Evolutionary conservation across 768 basidiomycete genomes (phyloP).

Genomic region (Paxillus ammoniavirescens): DNA sequence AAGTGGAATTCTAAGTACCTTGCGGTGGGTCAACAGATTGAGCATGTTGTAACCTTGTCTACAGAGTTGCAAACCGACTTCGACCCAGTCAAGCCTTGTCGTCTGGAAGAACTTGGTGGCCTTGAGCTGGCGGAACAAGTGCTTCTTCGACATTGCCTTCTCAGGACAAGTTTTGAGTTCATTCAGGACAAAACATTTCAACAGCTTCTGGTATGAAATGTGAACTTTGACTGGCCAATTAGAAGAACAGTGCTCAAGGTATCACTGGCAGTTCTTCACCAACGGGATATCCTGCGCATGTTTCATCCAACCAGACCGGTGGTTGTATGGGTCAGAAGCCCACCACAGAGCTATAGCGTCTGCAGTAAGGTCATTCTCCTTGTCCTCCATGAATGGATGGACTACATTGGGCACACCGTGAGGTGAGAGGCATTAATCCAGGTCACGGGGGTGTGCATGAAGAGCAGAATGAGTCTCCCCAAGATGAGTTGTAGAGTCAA

Average conservation of each 20-base stretch:
- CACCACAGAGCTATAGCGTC: conserved; percentile 98
- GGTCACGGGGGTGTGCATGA: no score
- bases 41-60: no score
- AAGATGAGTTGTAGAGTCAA: no score
- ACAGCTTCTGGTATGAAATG: conserved; percentile 97
- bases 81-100: conserved; percentile 97
- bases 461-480: no score
- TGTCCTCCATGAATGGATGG: conserved; percentile 77
- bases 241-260: no score
- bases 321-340: conserved; percentile 95
- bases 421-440: no score
- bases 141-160: conserved; percentile 98
- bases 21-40: conserved; percentile 97
- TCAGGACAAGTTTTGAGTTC: conserved; percentile 86
- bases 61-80: conserved; percentile 98
- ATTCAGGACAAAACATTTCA: conserved; percentile 95
- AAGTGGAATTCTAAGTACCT: conserved; percentile 44
- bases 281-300: conserved; percentile 94
- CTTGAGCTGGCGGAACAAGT: conserved; percentile 92
- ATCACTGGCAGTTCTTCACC: conserved; percentile 99
- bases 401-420: conserved; percentile 78
- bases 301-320: conserved; percentile 88
- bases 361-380: conserved; percentile 88
- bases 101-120: conserved; percentile 99
- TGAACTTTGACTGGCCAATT: conserved; percentile 98